Base-by-base conservation (phyloP, 2,329 filamentous ascomycete species). In the Berkeleyomyces rouxiae region DNA sequence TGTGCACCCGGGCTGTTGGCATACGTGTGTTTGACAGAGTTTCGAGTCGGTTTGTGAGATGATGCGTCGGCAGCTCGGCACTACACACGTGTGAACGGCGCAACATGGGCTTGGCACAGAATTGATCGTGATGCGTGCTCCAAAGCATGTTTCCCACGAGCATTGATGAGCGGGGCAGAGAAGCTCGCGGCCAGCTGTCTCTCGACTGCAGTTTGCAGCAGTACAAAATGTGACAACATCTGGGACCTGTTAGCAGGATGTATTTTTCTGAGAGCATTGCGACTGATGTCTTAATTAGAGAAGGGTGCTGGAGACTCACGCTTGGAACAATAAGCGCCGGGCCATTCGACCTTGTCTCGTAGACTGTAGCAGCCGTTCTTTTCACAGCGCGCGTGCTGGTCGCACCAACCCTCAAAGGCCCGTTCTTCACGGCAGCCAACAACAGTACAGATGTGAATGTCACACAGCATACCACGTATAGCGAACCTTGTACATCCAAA, bases 341-440 rank as follows among this genome's bases (percentile, higher is more conserved):
- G 46, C 6, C 59, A 42, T 10, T 47, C 39, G 7, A 37, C 39
- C 9, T 36, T 39, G 31, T 63, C 58, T 16, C 60, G 61, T 33
- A 49, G 43, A 5, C 16, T 23, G 47, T 53, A 63, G 6, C 63
- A 67, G 0, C 33, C 49, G 1, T 72, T 53, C 10, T 59, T 58
- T n/a, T 59, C 55, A 53, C 67, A 68, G 7, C 55, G n/a, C 10
- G 61, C 58, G 46, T 68, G 67, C 6, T 61, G 39, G 23, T 39
- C 49, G 42, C 67, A 68, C 66, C 66, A 68, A 58, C 62, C 44
- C 9, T 65, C 66, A 33, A 62, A 61, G 61, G 36, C 53, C n/a
- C 67, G 67, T 40, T 67, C 64, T n/a, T 16, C 33, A 4, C 59
- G 47, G 44, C 67, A 68, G 47, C 64, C 61, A 11, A 9, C 10